Evolutionary conservation across 225 moss, liverwort and hornwort species (phyloP).

Genomic region (Straminergon stramineum): DNA sequence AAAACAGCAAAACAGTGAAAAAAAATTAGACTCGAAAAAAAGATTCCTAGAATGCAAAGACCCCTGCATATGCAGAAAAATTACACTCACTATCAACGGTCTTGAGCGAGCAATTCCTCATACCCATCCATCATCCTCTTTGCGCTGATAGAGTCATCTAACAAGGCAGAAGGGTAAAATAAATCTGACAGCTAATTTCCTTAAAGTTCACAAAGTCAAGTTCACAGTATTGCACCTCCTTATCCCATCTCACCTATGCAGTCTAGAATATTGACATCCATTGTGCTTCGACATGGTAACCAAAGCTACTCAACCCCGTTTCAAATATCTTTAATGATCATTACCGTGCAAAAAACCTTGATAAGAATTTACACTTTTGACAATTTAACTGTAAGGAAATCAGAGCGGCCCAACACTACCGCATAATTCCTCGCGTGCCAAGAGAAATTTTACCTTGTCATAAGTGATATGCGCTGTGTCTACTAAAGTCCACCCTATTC

Average conservation of each 20-base stretch:
- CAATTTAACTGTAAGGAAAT: background rate
- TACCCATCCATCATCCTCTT: background rate
- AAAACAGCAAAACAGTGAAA: background rate
- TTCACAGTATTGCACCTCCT: background rate
- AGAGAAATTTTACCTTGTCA: conserved; percentile 1
- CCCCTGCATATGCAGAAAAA: background rate
- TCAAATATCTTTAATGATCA: background rate
- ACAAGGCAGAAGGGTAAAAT: background rate
- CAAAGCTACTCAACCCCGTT: background rate
- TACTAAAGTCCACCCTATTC: background rate
- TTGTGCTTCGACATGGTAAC: background rate
- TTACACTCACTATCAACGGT: background rate
- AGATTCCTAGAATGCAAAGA: background rate
- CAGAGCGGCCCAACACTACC: background rate
- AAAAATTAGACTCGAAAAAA: background rate
- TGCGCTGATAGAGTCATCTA: background rate
- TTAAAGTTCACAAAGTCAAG: background rate
- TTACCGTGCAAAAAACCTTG: background rate
- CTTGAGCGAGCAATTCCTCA: background rate
- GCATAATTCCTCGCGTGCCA: background rate
- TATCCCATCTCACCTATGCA: background rate
- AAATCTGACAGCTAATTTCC: too few species aligned
- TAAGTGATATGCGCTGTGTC: background rate
- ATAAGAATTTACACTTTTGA: background rate
- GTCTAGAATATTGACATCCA: background rate